These are phyloP conservation scores for Lizonia empirigonia DNA, from an alignment of 2,329 filamentous ascomycete genomes.

Conservation along the genomic window DNA sequence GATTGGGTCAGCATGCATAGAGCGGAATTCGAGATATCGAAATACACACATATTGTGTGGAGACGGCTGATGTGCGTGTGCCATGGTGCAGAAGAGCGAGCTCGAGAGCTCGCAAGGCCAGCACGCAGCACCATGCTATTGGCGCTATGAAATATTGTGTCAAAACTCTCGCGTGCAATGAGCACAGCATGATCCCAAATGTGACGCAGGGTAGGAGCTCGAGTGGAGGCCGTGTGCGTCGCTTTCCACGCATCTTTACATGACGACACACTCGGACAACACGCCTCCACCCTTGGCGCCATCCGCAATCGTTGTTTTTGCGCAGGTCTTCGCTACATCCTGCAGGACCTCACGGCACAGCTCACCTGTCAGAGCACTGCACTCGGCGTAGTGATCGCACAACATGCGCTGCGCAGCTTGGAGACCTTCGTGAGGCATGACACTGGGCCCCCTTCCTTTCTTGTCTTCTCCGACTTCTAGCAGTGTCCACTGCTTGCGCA, in stretches of 20 bases:
- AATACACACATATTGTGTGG: neutral
- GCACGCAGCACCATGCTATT: too few relatives aligned
- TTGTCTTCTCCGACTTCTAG: constrained; percentile 46
- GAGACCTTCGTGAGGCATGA: constrained; percentile 59
- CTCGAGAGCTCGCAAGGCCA: neutral
- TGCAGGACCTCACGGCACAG: constrained; percentile 65
- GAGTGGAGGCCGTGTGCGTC: neutral
- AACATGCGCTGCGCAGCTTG: constrained; percentile 63
- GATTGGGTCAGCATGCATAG: constrained; percentile 14
- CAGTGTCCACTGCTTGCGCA: constrained; percentile 53
- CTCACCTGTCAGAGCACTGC: constrained; percentile 65
- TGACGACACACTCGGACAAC: constrained; percentile 27
- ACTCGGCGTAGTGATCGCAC: constrained; percentile 67
- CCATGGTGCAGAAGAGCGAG: neutral
- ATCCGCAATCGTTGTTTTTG: constrained; percentile 61
- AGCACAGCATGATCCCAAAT: neutral
- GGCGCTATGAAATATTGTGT: too few relatives aligned
- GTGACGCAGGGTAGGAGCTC: neutral
- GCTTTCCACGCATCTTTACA: constrained; percentile 10
- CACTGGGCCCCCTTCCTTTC: constrained; percentile 46
- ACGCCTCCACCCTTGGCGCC: constrained; percentile 56
- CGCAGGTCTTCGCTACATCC: constrained; percentile 63
- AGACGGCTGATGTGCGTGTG: neutral
- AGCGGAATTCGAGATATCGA: neutral
- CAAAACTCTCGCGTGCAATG: neutral